A percentile compares a stretch with the other conserved stretches of the same genome.
Conservation (phyloP, 805 yeast species). For the Candida germanica region DNA sequence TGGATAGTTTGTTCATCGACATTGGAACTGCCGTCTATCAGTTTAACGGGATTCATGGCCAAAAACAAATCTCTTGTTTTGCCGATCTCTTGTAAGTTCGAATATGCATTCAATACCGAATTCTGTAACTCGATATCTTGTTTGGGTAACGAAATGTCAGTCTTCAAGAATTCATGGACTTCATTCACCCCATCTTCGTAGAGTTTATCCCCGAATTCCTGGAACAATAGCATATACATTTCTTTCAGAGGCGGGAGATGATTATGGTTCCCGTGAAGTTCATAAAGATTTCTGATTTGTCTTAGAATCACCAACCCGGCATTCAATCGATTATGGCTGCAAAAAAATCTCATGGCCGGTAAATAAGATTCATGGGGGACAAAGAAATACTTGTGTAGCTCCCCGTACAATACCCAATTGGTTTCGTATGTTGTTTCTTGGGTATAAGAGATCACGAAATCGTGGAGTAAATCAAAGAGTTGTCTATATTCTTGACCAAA, state of each 20-base stretch:
- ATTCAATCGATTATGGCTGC: constrained; percentile 52
- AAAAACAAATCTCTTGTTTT: constrained; percentile 60
- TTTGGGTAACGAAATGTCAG: constrained; percentile 51
- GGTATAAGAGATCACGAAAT: constrained; percentile 27
- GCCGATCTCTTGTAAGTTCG: constrained; percentile 52
- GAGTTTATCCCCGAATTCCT: constrained; percentile 54
- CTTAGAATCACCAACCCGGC: constrained; percentile 63
- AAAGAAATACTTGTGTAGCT: constrained; percentile 50
- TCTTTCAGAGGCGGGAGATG: constrained; percentile 38
- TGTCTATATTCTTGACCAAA: constrained; percentile 24
- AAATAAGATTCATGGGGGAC: constrained; percentile 59
- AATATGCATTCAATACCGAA: constrained; percentile 60
- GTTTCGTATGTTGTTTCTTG: constrained; percentile 37
- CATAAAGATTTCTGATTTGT: constrained; percentile 53
- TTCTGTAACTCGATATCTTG: constrained; percentile 60
- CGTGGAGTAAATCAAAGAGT: constrained; percentile 28
- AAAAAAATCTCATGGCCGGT: constrained; percentile 56
- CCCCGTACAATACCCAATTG: constrained; percentile 59
- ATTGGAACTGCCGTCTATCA: constrained; percentile 16
- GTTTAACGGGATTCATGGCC: constrained; percentile 48
- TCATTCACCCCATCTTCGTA: constrained; percentile 67
- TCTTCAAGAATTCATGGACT: constrained; percentile 58
- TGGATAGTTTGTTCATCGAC: constrained; percentile 61
- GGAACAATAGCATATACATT: constrained; percentile 58
- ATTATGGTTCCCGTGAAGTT: constrained; percentile 38